Conservation (phyloP, 169 alveolate species). For the Neospora caninum region DNA sequence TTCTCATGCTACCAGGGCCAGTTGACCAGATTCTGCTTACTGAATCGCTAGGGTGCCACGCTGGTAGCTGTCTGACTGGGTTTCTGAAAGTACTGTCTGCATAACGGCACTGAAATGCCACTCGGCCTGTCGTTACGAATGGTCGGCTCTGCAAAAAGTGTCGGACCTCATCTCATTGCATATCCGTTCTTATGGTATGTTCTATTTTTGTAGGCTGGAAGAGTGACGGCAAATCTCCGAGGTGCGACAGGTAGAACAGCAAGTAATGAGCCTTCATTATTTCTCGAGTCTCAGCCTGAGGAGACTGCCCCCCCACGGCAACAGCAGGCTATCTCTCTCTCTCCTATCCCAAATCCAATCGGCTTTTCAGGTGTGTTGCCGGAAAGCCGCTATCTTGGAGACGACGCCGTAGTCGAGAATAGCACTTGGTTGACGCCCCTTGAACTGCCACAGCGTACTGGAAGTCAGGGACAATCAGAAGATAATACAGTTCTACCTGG, state of each 20-base stretch:
- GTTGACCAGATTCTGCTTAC: too few species aligned
- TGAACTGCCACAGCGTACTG: background rate
- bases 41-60: too few species aligned
- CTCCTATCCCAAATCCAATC: conserved; percentile 19
- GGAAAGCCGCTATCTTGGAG: background rate
- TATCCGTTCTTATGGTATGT: too few species aligned
- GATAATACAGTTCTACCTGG: background rate
- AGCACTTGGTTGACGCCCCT: background rate
- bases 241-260: background rate
- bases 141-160: too few species aligned
- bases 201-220: background rate
- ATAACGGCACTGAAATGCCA: too few species aligned
- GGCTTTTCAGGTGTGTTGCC: conserved; percentile 3
- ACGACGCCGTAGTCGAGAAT: conserved; percentile 13
- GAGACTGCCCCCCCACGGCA: background rate
- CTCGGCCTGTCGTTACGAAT: too few species aligned
- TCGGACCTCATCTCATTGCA: too few species aligned
- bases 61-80: too few species aligned
- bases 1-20: too few species aligned
- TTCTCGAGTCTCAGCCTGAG: background rate
- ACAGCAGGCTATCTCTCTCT: background rate
- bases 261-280: background rate
- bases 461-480: too few species aligned
- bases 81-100: too few species aligned
- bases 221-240: background rate